Evolutionary conservation across 106 monocot genomes (phyloP).

Genomic region (Dendrobium catenatum): DNA sequence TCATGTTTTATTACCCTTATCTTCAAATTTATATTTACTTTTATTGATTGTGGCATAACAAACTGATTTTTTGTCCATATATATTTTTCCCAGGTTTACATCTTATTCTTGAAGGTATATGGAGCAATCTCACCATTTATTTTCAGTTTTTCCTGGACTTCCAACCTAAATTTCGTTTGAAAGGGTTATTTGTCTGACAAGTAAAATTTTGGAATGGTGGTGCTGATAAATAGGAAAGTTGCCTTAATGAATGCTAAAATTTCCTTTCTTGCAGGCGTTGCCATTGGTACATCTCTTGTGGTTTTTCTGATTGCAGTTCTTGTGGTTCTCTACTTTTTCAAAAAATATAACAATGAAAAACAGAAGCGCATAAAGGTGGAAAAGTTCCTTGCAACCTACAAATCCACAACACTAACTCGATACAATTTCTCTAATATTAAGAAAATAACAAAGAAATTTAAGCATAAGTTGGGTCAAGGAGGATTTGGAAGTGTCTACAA

Average conservation of each 20-base stretch:
- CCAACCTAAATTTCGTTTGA: background rate
- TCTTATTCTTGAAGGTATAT: background rate
- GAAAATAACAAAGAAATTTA: constrained; percentile 36
- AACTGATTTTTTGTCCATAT: too few relatives aligned
- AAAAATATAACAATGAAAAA: constrained; percentile 12
- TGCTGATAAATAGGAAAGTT: too few relatives aligned
- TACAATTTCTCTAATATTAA: constrained; percentile 24
- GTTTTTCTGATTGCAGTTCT: background rate
- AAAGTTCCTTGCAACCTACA: constrained; percentile 27
- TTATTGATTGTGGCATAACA: too few relatives aligned
- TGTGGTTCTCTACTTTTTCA: background rate
- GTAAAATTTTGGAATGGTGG: too few relatives aligned
- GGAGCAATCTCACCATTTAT: background rate
- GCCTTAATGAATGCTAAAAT: background rate
- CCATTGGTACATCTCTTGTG: background rate
- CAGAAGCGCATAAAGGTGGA: constrained; percentile 30
- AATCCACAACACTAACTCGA: constrained; percentile 26
- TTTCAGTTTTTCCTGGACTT: background rate
- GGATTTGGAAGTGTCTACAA: too few relatives aligned
- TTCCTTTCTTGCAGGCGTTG: background rate
- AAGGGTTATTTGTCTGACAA: background rate
- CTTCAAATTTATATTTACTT: too few relatives aligned
- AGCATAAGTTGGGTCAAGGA: constrained; percentile 26
- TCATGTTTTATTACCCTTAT: too few relatives aligned
- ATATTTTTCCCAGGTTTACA: too few relatives aligned